Conservation (phyloP, 2,329 filamentous ascomycete genomes). For the Fusarium xylarioides region DNA sequence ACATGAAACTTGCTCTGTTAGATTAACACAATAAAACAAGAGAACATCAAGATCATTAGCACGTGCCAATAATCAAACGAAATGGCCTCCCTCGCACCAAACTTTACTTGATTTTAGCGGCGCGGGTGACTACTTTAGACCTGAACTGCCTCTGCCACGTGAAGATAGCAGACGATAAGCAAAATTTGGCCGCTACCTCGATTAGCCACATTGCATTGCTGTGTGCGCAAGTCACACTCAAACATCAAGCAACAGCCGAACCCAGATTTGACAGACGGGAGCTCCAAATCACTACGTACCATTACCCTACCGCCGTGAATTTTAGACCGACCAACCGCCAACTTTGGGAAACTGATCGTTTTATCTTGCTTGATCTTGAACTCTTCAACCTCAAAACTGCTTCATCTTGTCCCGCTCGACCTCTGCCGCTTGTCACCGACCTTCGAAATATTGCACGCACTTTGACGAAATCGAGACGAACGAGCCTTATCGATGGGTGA, state of each 20-base stretch:
- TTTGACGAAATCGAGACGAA: slow-evolving; percentile 27
- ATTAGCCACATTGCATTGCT: slow-evolving; percentile 44
- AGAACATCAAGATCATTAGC: slow-evolving; percentile 2
- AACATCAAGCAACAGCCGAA: slow-evolving; percentile 30
- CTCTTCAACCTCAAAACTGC: slow-evolving; percentile 3
- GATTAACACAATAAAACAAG: not conserved
- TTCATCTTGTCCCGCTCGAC: slow-evolving; percentile 1
- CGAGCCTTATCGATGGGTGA: slow-evolving; percentile 34
- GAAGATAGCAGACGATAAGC: slow-evolving; percentile 43
- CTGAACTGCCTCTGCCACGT: slow-evolving; percentile 29
- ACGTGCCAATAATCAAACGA: slow-evolving; percentile 30
- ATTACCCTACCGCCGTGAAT: slow-evolving; percentile 9
- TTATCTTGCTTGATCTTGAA: slow-evolving; percentile 15
- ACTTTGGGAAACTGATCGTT: slow-evolving; percentile 17
- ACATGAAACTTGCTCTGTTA: slow-evolving; percentile 17
- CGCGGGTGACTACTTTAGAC: not conserved
- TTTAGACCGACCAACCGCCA: slow-evolving; percentile 16
- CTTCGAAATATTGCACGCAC: slow-evolving; percentile 24
- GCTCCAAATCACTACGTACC: slow-evolving; percentile 24
- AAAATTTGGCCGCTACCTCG: slow-evolving; percentile 41
- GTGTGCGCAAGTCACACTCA: slow-evolving; percentile 38
- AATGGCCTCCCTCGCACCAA: slow-evolving; percentile 19
- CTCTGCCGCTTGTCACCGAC: slow-evolving; percentile 23
- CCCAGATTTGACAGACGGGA: not conserved
- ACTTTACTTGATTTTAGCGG: slow-evolving; percentile 21